Base-by-base conservation (phyloP, 2,329 filamentous ascomycete species). In the Microdochium trichocladiopsis region DNA sequence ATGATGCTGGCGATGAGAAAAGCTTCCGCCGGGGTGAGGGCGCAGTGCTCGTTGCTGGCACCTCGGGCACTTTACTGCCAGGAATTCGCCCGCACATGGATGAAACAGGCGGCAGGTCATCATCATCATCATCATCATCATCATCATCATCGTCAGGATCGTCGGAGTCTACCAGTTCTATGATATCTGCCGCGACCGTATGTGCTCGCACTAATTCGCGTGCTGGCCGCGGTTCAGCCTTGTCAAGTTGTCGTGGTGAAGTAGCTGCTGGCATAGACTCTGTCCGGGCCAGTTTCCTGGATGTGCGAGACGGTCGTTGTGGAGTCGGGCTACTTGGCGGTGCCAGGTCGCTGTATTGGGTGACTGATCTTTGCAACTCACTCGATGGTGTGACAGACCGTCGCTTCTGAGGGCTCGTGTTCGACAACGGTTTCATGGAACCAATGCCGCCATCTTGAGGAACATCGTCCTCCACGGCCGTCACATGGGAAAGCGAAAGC, bases 241-340 rank as follows among this genome's bases (percentile, higher is more conserved):
- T 48, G 11, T 52, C 48, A 11, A 48, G 48, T 18, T 49, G 47
- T 9, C 18, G 51, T 1, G 55, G 51, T 4, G 48, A 57, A n/a
- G 56, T 48, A 3, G 45, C 50, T 2, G 51, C 41, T 11, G 64
- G 63, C 24, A 66, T 51, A 4, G 63, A 65, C 48, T 63, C 63
- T 3, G 64, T 64, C 48, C 63, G 57, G 2, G 62, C 60, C 22
- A 65, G 48, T 47, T 63, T 45, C 41, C 41, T 21, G 21, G 12
- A 18, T 18, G 41, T 21, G 41, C 41, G 41, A 45, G 41, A 16
- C 28, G 28, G 28, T 31, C 28, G 28, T 48, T 25, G 47, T 25
- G 47, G 47, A 5, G 63, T 65, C 49, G 72, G 70, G 18, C 68
- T 71, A 37, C 63, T 50, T 16, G 51, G 60, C 2, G 31, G 12